A percentile compares a stretch with the other conserved stretches of the same genome.
Conservation (phyloP, 176 grass and related monocot genomes). For the Elaeis guineensis region DNA sequence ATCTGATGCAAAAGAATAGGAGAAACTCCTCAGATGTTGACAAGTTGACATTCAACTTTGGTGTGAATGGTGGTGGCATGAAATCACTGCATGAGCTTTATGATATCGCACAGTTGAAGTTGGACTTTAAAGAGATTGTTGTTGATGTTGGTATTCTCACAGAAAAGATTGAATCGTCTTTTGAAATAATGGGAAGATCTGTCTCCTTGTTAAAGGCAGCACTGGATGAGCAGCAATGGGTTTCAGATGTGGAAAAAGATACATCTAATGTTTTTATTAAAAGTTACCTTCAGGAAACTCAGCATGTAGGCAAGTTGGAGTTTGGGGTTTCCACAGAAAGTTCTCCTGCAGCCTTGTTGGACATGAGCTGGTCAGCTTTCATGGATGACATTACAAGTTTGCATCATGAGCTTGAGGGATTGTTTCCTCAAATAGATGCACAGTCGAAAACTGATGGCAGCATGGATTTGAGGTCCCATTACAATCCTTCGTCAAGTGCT, state of each 20-base stretch:
- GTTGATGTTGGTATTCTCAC: slow-evolving; percentile 29
- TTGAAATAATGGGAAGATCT: slow-evolving; percentile 33
- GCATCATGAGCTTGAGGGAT: slow-evolving; percentile 1
- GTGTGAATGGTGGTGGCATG: slow-evolving; percentile 18
- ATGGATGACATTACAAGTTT: not conserved
- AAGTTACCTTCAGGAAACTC: slow-evolving; percentile 19
- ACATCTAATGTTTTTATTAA: slow-evolving; percentile 22
- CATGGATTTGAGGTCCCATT: not conserved
- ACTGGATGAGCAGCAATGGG: slow-evolving; percentile 41
- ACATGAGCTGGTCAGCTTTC: not conserved
- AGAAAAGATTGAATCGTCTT: slow-evolving; percentile 38
- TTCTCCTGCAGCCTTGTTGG: not conserved
- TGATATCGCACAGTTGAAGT: slow-evolving; percentile 43
- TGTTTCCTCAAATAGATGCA: not conserved
- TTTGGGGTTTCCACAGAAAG: no score
- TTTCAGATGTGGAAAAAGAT: slow-evolving; percentile 36
- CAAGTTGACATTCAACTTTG: slow-evolving; percentile 12
- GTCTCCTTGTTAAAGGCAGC: slow-evolving; percentile 13
- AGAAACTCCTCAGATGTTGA: slow-evolving; percentile 17
- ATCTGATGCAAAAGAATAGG: slow-evolving; percentile 34
- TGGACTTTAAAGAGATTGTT: slow-evolving; percentile 56
- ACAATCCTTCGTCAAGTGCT: not conserved
- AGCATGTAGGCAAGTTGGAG: not conserved
- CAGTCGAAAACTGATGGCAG: not conserved
- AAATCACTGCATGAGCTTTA: slow-evolving; percentile 37